Evolutionary conservation across 345 rosid species (phyloP), one percentile per base, ranked within the genome.

Genomic region (Bruguiera gymnorhiza): DNA sequence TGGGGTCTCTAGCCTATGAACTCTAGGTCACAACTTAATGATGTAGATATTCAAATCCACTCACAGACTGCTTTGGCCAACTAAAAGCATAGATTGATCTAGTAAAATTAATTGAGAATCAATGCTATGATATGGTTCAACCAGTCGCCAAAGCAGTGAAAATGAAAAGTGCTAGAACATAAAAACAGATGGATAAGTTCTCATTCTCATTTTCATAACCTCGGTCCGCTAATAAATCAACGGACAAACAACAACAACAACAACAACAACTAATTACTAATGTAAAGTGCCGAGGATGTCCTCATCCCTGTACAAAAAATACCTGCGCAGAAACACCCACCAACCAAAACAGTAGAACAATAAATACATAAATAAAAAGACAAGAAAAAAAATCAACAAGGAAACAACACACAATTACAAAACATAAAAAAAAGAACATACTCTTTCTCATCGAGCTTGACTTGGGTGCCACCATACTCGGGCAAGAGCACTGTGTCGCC

Each of bases 401-500:
- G 50, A 43, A 43, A 43, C 48, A 39, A 9, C 2, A 11, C 15
- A 39, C 13, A 37, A 50, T 15, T 7, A 27, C 21, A 32, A 20
- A 63, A 15, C 18, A 24, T 26, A 19, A 6, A 20, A 1, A 43
- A 19, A 39, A 32, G 4, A 0, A 73, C 93, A 0, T 83, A 92
- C 90, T 90, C 95, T 62, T 90, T 87, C 16, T 92, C 96, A 15
- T 83, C 97, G 36, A 90, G 93, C 84, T 88, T 92, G 68, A 92
- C 87, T 50, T 83, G 82, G 5, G 89, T 83, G 29, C 98, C 98
- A 0, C 93, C 95, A 71, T 82, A 90, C 58, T 87, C 95, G 1
- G 98, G 97, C 75, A 92, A 77, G 59, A 92, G 98, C 63, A 90
- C 98, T 16, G 88, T 83, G 70, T 92, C 98, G 8, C 97, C 97